phyloP scores from a whole-genome alignment of 1,284 basidiomycete genomes.

The Papiliotrema flavescens region DNA sequence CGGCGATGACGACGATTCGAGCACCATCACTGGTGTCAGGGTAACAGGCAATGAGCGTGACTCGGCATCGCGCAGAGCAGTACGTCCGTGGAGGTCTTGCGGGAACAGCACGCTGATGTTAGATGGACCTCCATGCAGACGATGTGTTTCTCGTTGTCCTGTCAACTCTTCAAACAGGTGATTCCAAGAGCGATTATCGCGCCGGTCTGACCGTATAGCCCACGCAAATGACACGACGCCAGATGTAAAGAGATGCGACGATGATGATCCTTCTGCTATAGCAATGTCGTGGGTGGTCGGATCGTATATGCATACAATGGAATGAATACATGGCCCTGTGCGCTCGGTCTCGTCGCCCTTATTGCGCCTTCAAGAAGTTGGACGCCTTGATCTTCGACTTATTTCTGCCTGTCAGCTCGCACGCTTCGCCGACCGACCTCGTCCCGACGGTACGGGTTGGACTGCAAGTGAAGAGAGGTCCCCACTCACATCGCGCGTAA shows the following conservation, averaged over 20 bases:
- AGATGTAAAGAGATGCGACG: too few species aligned
- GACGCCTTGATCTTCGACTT: slow-evolving; percentile 42
- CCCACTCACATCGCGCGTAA: slow-evolving; percentile 40
- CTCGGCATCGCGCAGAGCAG: too few species aligned
- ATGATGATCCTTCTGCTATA: too few species aligned
- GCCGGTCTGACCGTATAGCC: too few species aligned
- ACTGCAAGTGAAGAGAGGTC: neutral
- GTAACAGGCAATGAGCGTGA: neutral
- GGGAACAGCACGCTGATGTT: too few species aligned
- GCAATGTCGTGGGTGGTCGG: neutral
- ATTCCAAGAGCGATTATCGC: too few species aligned
- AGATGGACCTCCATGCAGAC: too few species aligned
- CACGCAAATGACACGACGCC: too few species aligned
- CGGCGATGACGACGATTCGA: neutral
- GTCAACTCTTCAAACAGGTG: too few species aligned
- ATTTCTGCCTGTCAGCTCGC: slow-evolving; percentile 30
- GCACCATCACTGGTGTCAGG: neutral
- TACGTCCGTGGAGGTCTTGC: too few species aligned
- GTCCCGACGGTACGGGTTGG: neutral
- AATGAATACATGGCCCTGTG: neutral
- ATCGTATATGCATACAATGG: neutral
- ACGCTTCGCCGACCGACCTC: neutral
- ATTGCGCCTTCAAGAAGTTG: slow-evolving; percentile 37
- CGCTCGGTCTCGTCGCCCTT: neutral
- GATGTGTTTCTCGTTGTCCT: too few species aligned